Base-by-base conservation (phyloP, 2,329 filamentous ascomycete genomes). In the Paecilomyces variotii region DNA sequence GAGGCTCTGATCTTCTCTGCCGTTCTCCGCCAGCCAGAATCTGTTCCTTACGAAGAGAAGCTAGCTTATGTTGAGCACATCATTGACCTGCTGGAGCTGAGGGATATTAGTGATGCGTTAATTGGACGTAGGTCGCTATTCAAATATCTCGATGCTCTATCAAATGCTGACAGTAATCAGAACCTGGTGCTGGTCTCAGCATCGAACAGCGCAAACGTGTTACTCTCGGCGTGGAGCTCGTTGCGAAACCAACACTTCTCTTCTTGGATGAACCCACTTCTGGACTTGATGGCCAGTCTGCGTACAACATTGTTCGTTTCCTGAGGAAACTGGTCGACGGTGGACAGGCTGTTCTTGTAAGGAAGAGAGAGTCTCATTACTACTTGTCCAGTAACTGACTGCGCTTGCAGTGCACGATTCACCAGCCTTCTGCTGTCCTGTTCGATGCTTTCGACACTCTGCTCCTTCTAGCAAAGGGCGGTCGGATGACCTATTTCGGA, bases 361-460 rank as follows among this genome's bases (percentile, higher is more conserved):
- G 62, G 59, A 10, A 26, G 5, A 45, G 3, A 7, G 12, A 19
- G 7, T 54, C 4, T 10, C 11, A 10, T 27, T 11, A 30, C 1
- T 10, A 25, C 24, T 34, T 3, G 14, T 1, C 10, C 10, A 64
- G n/a, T 45, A 45, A 45, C 39, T 45, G 39, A 45, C 19, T 2
- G 28, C 1, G 4, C 27, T 6, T 49, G 4, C 19, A 72, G 69
- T 73, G 71, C 60, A 89, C 87, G 0, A 89, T 89, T 49, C 87
- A 89, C 64, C 87, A 89, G 69, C 87, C 87, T 0, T 87, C 84
- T 1, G 84, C 85, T 0, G 81, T 85, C 9, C 75, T 89, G 0
- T 88, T 89, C 57, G 79, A 84, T 7, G 79, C 86, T 32, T 89
- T 89, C 59, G 87, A 89, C 62, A 82, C 80, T 0, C 79, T 89